These are phyloP conservation scores for Eleusine coracana DNA, from an alignment of 176 grass and related monocot genomes.

Conservation along the genomic window DNA sequence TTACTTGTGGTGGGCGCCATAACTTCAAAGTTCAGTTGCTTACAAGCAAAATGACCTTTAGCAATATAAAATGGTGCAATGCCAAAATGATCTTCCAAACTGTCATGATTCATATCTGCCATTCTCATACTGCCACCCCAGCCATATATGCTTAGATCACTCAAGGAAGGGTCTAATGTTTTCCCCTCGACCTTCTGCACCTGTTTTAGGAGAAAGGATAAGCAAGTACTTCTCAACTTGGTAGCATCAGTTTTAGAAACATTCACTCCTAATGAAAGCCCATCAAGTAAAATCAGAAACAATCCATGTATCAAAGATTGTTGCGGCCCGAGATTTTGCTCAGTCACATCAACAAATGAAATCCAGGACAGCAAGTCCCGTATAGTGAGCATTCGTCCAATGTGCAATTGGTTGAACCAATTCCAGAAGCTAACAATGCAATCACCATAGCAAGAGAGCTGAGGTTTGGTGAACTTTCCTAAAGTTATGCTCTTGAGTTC, in stretches of 20 bases:
- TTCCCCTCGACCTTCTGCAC: conserved; percentile 60
- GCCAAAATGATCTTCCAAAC: conserved; percentile 61
- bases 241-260: conserved; percentile 66
- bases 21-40: conserved; percentile 68
- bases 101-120: conserved; percentile 35
- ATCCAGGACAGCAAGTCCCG: conserved; percentile 91
- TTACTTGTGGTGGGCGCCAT: conserved; percentile 78
- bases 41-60: conserved; percentile 64
- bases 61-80: conserved; percentile 77
- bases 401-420: conserved; percentile 92
- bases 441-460: conserved; percentile 61
- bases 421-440: conserved; percentile 89
- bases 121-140: conserved; percentile 69
- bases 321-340: conserved; percentile 58
- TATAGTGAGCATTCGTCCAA: conserved; percentile 76
- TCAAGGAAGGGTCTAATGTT: conserved; percentile 36
- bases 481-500: conserved; percentile 77
- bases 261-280: conserved; percentile 76
- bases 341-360: conserved; percentile 76
- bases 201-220: conserved; percentile 70
- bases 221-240: conserved; percentile 57
- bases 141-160: conserved; percentile 73
- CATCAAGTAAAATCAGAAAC: conserved; percentile 94
- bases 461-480: conserved; percentile 61
- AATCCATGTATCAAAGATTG: conserved; percentile 82